Evolutionary conservation across 257 asterid species (phyloP).

Genomic region (Voacanga thouarsii): DNA sequence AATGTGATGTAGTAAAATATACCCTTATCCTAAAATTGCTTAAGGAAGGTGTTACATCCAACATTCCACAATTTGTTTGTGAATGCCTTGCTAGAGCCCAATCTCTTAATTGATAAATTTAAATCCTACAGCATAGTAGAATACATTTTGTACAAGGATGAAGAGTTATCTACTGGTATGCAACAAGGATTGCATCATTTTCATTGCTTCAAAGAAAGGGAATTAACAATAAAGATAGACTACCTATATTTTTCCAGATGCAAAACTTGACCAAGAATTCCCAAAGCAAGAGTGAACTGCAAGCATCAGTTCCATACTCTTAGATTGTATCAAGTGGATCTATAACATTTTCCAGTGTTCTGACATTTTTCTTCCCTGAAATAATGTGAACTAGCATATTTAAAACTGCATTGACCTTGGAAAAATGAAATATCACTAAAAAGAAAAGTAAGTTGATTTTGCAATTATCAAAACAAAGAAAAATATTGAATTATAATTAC

Average conservation of each 20-base stretch:
- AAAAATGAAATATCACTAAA: no score
- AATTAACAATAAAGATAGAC: background rate
- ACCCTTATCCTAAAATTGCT: no score
- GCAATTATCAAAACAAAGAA: no score
- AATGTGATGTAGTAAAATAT: no score
- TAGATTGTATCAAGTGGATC: slow-evolving; percentile 87
- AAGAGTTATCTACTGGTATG: background rate
- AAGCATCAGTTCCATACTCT: slow-evolving; percentile 96
- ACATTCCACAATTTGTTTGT: slow-evolving; percentile 99
- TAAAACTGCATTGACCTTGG: no score
- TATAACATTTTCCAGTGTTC: slow-evolving; percentile 83
- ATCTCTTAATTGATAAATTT: slow-evolving; percentile 79
- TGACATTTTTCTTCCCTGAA: slow-evolving; percentile 97
- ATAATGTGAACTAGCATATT: slow-evolving; percentile 16
- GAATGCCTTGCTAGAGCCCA: slow-evolving; percentile 86
- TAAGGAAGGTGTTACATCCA: no score
- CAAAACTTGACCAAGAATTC: slow-evolving; percentile 94
- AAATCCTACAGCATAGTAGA: slow-evolving; percentile 59
- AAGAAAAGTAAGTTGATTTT: no score
- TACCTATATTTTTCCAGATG: background rate
- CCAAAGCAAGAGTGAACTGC: slow-evolving; percentile 88
- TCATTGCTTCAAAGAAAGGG: background rate
- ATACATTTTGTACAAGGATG: background rate
- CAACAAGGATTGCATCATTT: background rate
- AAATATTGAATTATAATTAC: no score